Evolutionary conservation across 2,329 filamentous ascomycete genomes (phyloP).

Genomic region (Capronia americana): DNA sequence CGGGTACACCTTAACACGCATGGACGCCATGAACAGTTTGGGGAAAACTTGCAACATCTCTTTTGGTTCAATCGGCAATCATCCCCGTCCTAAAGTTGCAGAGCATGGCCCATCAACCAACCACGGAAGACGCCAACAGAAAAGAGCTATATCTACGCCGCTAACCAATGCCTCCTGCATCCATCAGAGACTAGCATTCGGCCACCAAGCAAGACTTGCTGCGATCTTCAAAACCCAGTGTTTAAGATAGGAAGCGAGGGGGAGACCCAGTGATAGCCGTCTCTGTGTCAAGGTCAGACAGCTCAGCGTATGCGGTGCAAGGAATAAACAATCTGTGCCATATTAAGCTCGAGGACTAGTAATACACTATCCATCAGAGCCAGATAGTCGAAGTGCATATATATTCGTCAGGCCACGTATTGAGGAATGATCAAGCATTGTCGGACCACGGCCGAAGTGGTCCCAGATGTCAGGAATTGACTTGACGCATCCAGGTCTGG

Average conservation of each 20-base stretch:
- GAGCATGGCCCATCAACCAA: not conserved
- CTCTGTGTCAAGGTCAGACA: not conserved
- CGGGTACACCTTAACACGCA: constrained; percentile 15
- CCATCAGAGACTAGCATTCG: not conserved
- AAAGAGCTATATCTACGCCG: not conserved
- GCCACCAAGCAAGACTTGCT: not conserved
- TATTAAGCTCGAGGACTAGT: not conserved
- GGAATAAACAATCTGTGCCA: not conserved
- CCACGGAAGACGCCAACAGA: constrained; percentile 1
- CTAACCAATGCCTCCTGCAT: not conserved
- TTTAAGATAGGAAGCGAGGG: not conserved
- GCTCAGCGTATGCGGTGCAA: not conserved
- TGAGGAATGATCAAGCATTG: not conserved
- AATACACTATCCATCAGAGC: too few species aligned
- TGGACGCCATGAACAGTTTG: constrained; percentile 27
- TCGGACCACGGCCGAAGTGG: not conserved
- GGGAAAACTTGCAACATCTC: constrained; percentile 12
- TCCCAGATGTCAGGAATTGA: constrained; percentile 5
- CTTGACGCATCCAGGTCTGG: not conserved
- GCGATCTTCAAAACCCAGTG: not conserved
- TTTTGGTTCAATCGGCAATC: constrained; percentile 19
- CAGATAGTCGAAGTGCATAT: not conserved
- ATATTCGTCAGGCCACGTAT: constrained; percentile 1
- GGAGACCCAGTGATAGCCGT: not conserved
- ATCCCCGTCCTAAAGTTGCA: constrained; percentile 22